Percentiles rank a stretch among this genome's conserved stretches.
These are phyloP conservation scores for Penicillium hordei DNA, from an alignment of 2,329 filamentous ascomycete species.

Conservation along the genomic window DNA sequence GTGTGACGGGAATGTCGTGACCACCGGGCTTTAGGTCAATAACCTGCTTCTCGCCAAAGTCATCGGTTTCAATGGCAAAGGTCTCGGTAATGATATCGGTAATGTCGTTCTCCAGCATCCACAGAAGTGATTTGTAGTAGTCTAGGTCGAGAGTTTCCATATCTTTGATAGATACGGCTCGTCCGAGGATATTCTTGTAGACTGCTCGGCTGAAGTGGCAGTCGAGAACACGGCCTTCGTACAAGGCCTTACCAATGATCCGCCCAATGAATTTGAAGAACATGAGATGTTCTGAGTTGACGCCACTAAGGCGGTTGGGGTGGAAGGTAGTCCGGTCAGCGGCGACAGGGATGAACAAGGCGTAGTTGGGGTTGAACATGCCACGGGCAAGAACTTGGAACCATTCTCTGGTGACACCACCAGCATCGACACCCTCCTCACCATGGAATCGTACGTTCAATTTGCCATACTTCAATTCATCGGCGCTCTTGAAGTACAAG, in stretches of 20 bases:
- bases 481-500: slow-evolving; percentile 93
- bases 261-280: slow-evolving; percentile 99
- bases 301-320: slow-evolving; percentile 86
- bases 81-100: slow-evolving; percentile 96
- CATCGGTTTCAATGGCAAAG: slow-evolving; percentile 90
- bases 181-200: slow-evolving; percentile 95
- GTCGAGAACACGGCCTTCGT: slow-evolving; percentile 91
- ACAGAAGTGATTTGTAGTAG: slow-evolving; percentile 97
- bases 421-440: slow-evolving; percentile 96
- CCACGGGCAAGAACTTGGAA: slow-evolving; percentile 96
- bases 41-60: slow-evolving; percentile 84
- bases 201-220: slow-evolving; percentile 99
- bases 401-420: slow-evolving; percentile 97
- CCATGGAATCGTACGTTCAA: slow-evolving; percentile 96
- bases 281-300: slow-evolving; percentile 93
- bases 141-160: slow-evolving; percentile 99
- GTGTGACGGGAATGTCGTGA: slow-evolving; percentile 87
- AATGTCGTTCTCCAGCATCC: slow-evolving; percentile 99
- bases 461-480: slow-evolving; percentile 99
- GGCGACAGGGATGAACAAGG: slow-evolving; percentile 91
- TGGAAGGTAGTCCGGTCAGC: slow-evolving; percentile 98
- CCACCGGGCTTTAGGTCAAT: slow-evolving; percentile 86
- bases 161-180: slow-evolving; percentile 94
- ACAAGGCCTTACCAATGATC: slow-evolving; percentile 96
- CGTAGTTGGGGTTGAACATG: slow-evolving; percentile 99